These are phyloP conservation scores for Lentinula detonsa DNA, from an alignment of 768 basidiomycete genomes.

Conservation along the genomic window DNA sequence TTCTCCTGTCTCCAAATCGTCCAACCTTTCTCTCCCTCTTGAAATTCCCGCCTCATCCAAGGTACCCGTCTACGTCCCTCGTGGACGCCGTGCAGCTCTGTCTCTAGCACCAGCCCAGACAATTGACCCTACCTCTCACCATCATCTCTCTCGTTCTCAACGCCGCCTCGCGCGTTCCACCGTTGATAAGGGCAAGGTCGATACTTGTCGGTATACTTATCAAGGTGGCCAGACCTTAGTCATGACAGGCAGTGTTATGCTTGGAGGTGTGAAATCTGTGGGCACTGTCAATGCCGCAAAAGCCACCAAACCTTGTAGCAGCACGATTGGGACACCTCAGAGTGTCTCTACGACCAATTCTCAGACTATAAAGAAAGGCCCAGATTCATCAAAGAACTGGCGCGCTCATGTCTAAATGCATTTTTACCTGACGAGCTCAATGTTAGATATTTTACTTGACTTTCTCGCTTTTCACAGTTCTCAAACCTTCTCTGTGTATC, in stretches of 20 bases:
- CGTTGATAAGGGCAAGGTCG: constrained; percentile 1
- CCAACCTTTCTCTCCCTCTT: background rate
- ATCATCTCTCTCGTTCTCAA: background rate
- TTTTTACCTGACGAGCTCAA: background rate
- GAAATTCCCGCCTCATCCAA: background rate
- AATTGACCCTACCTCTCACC: background rate
- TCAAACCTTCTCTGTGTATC: background rate
- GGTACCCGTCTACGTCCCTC: background rate
- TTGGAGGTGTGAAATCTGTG: background rate
- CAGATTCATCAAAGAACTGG: background rate
- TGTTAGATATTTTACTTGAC: too few species aligned
- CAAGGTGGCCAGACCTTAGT: constrained; percentile 5
- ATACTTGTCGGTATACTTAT: background rate
- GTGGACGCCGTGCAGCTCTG: background rate
- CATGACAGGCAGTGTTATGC: constrained; percentile 6
- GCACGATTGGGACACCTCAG: background rate
- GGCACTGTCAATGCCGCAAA: background rate
- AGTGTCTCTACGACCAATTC: background rate
- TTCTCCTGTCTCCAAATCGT: background rate
- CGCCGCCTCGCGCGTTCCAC: background rate
- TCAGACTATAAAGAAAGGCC: background rate
- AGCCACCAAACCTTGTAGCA: background rate
- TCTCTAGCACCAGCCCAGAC: too few species aligned
- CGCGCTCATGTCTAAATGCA: background rate
- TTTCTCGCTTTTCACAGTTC: too few species aligned